Percentiles rank a stretch among this genome's conserved stretches.
phyloP scores from a whole-genome alignment of 441 rosid genomes.

The Sinapis alba region DNA sequence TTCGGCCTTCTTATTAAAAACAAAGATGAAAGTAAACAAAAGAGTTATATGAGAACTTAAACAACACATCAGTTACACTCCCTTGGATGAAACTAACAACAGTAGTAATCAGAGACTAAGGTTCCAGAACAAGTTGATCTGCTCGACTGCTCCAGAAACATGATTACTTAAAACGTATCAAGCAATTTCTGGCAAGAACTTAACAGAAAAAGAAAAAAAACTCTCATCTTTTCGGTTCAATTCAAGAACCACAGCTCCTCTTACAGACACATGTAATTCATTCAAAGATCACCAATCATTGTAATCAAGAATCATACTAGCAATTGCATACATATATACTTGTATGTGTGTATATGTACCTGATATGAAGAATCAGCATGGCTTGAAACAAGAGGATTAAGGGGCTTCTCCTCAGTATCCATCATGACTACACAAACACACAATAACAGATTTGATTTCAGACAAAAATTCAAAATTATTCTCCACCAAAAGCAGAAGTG shows the following conservation, averaged over 20 bases:
- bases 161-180: background rate
- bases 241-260: background rate
- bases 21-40: slow-evolving; percentile 15
- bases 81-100: slow-evolving; percentile 16
- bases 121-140: background rate
- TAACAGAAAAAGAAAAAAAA: background rate
- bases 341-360: slow-evolving; percentile 15
- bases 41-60: slow-evolving; percentile 14
- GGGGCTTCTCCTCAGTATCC: slow-evolving; percentile 35
- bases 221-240: background rate
- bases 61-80: background rate
- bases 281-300: background rate
- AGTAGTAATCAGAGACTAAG: too few species aligned
- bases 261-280: slow-evolving; percentile 8
- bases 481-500: background rate
- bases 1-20: slow-evolving; percentile 46
- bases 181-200: background rate
- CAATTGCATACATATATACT: background rate
- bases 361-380: slow-evolving; percentile 34
- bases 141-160: background rate
- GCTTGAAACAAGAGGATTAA: slow-evolving; percentile 25
- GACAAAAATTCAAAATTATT: slow-evolving; percentile 13
- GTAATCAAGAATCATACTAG: background rate
- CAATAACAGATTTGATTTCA: slow-evolving; percentile 15
- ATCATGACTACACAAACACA: slow-evolving; percentile 24